Evolutionary conservation across 108 stramenopile species (phyloP).

Genomic region (Mayamaea pseudoterrestris): DNA sequence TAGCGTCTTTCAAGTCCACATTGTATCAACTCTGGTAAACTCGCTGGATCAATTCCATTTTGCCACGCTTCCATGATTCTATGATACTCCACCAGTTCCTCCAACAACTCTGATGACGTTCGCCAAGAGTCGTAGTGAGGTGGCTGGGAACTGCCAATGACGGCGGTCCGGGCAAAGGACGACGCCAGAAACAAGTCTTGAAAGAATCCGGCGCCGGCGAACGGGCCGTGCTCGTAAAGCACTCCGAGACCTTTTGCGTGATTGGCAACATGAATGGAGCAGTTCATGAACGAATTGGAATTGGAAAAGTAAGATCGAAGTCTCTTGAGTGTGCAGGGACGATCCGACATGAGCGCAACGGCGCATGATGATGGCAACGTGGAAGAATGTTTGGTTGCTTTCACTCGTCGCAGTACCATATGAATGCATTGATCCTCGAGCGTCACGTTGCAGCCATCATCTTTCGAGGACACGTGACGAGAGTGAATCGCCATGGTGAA

Average conservation of each 20-base stretch:
- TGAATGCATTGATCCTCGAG: conserved; percentile 15
- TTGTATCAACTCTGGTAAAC: no score
- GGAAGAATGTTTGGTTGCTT: not conserved
- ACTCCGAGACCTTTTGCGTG: no score
- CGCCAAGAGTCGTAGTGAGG: conserved; percentile 10
- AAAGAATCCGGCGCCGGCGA: conserved; percentile 16
- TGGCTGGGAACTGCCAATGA: no score
- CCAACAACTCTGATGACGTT: conserved; percentile 11
- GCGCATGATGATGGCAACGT: no score
- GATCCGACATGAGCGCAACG: conserved; percentile 21
- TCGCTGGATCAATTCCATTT: no score
- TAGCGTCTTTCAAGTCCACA: no score
- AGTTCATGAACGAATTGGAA: not conserved
- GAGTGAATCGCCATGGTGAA: conserved; percentile 14
- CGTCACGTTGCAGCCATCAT: conserved; percentile 34
- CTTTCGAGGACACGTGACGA: conserved; percentile 20
- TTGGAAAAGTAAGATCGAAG: conserved; percentile 7
- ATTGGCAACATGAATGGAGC: no score
- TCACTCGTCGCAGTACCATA: not conserved
- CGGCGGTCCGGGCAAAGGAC: conserved; percentile 7
- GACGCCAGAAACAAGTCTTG: conserved; percentile 14
- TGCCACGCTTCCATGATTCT: conserved; percentile 4
- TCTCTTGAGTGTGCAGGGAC: conserved; percentile 5
- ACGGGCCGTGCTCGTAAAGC: conserved; percentile 25
- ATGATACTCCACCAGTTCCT: conserved; percentile 15